phyloP scores from a whole-genome alignment of 208 protist genomes.

The Leishmania aethiopica region DNA sequence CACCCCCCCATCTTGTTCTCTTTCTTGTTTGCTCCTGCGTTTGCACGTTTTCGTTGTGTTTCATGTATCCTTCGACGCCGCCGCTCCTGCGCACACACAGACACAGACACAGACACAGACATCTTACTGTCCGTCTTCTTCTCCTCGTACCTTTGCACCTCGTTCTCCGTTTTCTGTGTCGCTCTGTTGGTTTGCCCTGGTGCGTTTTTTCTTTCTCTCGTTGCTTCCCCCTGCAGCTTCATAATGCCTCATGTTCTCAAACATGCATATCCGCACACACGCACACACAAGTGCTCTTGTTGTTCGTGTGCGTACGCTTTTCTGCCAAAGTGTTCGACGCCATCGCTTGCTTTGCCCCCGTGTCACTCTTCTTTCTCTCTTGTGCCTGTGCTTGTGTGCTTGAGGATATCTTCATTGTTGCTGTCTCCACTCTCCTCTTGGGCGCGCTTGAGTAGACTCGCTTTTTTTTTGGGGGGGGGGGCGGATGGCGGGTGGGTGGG shows the following conservation, averaged over 20 bases:
- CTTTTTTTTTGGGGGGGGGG: neutral
- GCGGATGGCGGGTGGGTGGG: too few species aligned
- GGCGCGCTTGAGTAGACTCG: neutral
- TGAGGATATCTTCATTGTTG: neutral
- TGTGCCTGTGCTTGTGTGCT: neutral
- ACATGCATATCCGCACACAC: neutral
- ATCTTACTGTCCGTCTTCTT: too few species aligned
- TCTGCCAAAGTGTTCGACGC: neutral
- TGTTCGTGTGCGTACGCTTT: neutral
- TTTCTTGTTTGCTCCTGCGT: neutral
- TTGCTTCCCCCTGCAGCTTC: too few species aligned
- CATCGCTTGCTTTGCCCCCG: neutral
- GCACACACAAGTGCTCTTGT: neutral
- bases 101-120: neutral
- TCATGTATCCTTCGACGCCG: neutral
- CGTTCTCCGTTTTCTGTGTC: too few species aligned
- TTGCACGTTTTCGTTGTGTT: neutral
- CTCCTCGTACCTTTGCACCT: too few species aligned
- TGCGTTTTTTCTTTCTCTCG: too few species aligned
- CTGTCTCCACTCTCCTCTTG: neutral
- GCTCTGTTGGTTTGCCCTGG: too few species aligned
- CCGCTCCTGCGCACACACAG: neutral
- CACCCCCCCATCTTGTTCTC: neutral
- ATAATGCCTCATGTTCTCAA: too few species aligned
- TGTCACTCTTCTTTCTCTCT: neutral